Evolutionary conservation across 805 yeast genomes (phyloP).

Genomic region (Nakazawaea molendinolei): DNA sequence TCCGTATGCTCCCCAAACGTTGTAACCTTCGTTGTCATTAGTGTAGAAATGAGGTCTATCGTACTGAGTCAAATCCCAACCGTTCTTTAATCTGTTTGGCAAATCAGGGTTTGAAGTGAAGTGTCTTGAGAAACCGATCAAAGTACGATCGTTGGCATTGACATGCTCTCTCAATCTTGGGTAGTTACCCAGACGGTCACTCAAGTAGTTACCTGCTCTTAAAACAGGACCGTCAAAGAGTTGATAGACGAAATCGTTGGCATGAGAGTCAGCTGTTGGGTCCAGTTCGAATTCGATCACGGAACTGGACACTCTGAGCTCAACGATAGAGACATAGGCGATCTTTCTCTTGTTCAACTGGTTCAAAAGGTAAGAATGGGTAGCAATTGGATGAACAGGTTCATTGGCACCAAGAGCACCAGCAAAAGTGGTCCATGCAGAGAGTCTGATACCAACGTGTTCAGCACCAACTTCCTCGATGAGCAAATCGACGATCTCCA

Average conservation of each 20-base stretch:
- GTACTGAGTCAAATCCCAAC: slow-evolving; percentile 28
- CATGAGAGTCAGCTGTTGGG: not conserved
- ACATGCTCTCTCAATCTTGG: slow-evolving; percentile 18
- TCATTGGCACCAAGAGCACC: slow-evolving; percentile 30
- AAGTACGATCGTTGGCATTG: slow-evolving; percentile 28
- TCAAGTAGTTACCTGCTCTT: slow-evolving; percentile 29
- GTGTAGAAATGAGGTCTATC: slow-evolving; percentile 41
- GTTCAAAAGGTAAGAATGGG: slow-evolving; percentile 30
- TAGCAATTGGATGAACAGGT: slow-evolving; percentile 29
- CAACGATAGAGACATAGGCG: slow-evolving; percentile 32
- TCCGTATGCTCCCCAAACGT: not conserved
- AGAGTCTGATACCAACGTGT: slow-evolving; percentile 39
- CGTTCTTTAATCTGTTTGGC: slow-evolving; percentile 26
- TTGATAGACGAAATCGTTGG: slow-evolving; percentile 31
- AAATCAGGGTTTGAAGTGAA: slow-evolving; percentile 35
- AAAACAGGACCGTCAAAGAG: slow-evolving; percentile 40
- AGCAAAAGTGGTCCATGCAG: slow-evolving; percentile 40
- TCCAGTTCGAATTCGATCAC: slow-evolving; percentile 3
- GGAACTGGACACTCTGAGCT: slow-evolving; percentile 24
- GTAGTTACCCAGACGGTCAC: slow-evolving; percentile 3
- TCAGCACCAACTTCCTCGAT: slow-evolving; percentile 46
- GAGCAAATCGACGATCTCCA: slow-evolving; percentile 46
- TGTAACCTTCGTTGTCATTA: slow-evolving; percentile 1
- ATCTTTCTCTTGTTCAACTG: slow-evolving; percentile 25
- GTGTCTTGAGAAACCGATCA: slow-evolving; percentile 30